Evolutionary conservation across 2,329 filamentous ascomycete species (phyloP).

Genomic region (Purpureocillium lavendulum): DNA sequence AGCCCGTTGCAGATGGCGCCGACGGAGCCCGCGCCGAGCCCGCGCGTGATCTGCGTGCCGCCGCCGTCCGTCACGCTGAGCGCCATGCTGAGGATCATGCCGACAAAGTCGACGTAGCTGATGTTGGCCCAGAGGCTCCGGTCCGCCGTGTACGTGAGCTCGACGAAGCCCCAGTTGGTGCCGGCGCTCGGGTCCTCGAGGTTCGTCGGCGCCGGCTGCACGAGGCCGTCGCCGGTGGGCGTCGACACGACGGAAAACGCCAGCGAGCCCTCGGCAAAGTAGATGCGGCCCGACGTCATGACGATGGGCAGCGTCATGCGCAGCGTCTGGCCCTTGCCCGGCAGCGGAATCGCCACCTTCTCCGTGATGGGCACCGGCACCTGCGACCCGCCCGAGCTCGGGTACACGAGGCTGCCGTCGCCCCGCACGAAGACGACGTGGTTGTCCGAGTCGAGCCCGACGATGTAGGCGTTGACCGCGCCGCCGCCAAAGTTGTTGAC

Average conservation of each 20-base stretch:
- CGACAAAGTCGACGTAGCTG: slow-evolving; percentile 42
- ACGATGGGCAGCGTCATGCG: slow-evolving; percentile 30
- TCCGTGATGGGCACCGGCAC: slow-evolving; percentile 26
- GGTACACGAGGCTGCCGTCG: slow-evolving; percentile 33
- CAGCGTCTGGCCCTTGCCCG: slow-evolving; percentile 24
- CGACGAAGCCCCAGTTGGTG: slow-evolving; percentile 41
- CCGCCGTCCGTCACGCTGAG: slow-evolving; percentile 27
- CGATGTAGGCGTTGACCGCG: slow-evolving; percentile 34
- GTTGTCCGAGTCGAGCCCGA: slow-evolving; percentile 30
- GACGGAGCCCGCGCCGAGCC: slow-evolving; percentile 27
- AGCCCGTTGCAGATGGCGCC: slow-evolving; percentile 31
- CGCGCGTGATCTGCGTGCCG: slow-evolving; percentile 27
- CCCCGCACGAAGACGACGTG: slow-evolving; percentile 33
- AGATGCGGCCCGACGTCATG: slow-evolving; percentile 33
- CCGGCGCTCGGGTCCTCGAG: slow-evolving; percentile 31
- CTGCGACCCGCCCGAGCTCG: slow-evolving; percentile 23
- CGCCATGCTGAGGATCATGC: slow-evolving; percentile 41
- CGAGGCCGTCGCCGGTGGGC: slow-evolving; percentile 25
- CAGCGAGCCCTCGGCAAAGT: slow-evolving; percentile 33
- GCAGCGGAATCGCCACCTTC: slow-evolving; percentile 35
- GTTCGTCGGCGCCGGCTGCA: slow-evolving; percentile 39
- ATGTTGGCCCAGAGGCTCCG: slow-evolving; percentile 37
- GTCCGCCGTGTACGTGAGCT: slow-evolving; percentile 33
- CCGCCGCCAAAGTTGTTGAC: slow-evolving; percentile 34
- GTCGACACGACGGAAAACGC: slow-evolving; percentile 31